Conservation (phyloP, 306 rosid species). For the Coriaria nepalensis region DNA sequence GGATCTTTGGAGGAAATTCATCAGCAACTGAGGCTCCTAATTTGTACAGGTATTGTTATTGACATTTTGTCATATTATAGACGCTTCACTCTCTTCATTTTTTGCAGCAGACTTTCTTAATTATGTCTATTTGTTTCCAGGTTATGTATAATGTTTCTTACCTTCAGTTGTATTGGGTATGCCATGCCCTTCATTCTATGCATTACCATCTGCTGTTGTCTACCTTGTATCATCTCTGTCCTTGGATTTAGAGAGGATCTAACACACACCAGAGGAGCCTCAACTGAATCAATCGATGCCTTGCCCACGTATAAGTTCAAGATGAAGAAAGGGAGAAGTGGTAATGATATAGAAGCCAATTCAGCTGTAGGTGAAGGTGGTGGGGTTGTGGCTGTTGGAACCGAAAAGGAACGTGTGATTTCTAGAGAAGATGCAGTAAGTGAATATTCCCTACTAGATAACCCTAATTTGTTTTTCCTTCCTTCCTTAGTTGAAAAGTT, state of each 20-base stretch:
- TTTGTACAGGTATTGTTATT: conserved; percentile 64
- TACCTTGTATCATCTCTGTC: conserved; percentile 88
- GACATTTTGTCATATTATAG: neutral
- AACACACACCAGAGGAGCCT: conserved; percentile 78
- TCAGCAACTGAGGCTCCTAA: conserved; percentile 72
- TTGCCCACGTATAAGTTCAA: conserved; percentile 86
- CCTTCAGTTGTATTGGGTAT: conserved; percentile 90
- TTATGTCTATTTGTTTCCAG: conserved; percentile 38
- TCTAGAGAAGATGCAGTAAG: conserved; percentile 94
- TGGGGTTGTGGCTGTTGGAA: conserved; percentile 87
- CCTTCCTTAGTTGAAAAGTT: too few relatives aligned
- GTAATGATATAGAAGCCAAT: conserved; percentile 33
- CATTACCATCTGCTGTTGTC: conserved; percentile 95
- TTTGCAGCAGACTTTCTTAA: neutral
- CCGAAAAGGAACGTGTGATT: conserved; percentile 72
- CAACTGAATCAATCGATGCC: conserved; percentile 74
- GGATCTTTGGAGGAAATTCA: conserved; percentile 93
- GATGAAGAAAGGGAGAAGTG: conserved; percentile 53
- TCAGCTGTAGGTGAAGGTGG: conserved; percentile 49
- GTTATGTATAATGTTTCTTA: conserved; percentile 89
- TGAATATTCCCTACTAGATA: too few relatives aligned
- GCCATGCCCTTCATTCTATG: conserved; percentile 99
- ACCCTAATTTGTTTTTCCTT: neutral
- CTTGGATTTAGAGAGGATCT: conserved; percentile 88
- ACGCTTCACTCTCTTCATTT: too few relatives aligned